These are phyloP conservation scores for Boletus reticulatus DNA, from an alignment of 768 basidiomycete species.

Conservation along the genomic window DNA sequence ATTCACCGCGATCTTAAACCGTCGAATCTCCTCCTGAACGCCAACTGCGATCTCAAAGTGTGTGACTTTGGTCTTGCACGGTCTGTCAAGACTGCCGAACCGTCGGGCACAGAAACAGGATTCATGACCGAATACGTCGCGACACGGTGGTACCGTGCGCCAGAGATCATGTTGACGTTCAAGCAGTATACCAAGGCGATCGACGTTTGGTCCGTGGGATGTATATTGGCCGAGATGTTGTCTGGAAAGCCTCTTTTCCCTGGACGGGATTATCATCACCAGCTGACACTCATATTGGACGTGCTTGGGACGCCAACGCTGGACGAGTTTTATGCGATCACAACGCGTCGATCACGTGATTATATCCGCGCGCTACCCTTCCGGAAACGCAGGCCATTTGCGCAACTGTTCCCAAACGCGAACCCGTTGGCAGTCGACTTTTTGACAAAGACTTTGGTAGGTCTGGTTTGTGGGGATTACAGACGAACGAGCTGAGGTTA, in stretches of 20 bases:
- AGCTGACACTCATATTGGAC: slow-evolving; percentile 92
- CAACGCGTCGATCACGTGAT: slow-evolving; percentile 86
- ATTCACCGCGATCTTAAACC: slow-evolving; percentile 97
- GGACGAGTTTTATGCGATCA: slow-evolving; percentile 98
- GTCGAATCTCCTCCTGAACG: slow-evolving; percentile 94
- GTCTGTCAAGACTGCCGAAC: slow-evolving; percentile 84
- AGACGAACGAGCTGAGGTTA: not conserved
- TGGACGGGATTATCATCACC: slow-evolving; percentile 95
- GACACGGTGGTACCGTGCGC: slow-evolving; percentile 97
- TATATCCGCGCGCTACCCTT: slow-evolving; percentile 95
- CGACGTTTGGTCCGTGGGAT: slow-evolving; percentile 86
- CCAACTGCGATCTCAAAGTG: slow-evolving; percentile 95
- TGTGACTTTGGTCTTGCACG: slow-evolving; percentile 94
- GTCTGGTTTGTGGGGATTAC: slow-evolving; percentile 8
- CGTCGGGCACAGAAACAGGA: slow-evolving; percentile 77
- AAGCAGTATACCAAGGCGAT: slow-evolving; percentile 98
- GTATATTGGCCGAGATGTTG: slow-evolving; percentile 96
- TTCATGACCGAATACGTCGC: slow-evolving; percentile 99
- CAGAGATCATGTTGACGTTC: slow-evolving; percentile 99
- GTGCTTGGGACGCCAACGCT: slow-evolving; percentile 95
- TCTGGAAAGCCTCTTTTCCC: slow-evolving; percentile 96
- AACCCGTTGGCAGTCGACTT: slow-evolving; percentile 75
- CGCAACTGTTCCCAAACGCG: slow-evolving; percentile 87
- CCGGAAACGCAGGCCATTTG: slow-evolving; percentile 81
- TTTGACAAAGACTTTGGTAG: slow-evolving; percentile 79